phyloP scores from a whole-genome alignment of 306 rosid species.

The Rubus idaeus region DNA sequence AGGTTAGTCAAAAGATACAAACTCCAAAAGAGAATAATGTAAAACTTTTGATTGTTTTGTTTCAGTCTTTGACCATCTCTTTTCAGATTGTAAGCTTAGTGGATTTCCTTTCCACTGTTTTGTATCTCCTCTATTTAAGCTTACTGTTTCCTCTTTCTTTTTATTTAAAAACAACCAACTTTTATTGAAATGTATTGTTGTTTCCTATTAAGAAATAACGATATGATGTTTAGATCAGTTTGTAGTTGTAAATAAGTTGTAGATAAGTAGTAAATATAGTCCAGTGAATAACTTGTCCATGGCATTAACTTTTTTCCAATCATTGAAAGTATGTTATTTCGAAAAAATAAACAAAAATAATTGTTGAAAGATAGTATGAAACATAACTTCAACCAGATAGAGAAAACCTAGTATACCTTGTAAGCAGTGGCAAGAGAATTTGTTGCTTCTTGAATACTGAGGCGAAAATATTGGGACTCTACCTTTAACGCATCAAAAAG shows the following conservation, averaged over 20 bases:
- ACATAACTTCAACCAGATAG: constrained; percentile 21
- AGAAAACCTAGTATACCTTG: constrained; percentile 53
- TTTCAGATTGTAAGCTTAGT: neutral
- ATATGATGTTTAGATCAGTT: neutral
- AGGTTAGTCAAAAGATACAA: neutral
- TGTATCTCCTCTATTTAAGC: neutral
- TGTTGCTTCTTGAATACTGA: constrained; percentile 84
- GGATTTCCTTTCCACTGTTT: neutral
- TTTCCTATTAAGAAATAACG: neutral
- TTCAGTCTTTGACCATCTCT: neutral
- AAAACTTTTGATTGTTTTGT: neutral
- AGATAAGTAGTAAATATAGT: neutral
- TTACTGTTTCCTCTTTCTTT: neutral
- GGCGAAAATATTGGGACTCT: constrained; percentile 79
- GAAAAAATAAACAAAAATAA: neutral
- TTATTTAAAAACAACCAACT: neutral
- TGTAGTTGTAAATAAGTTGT: neutral
- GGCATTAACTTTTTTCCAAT: neutral
- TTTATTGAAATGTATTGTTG: neutral
- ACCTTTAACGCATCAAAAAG: constrained; percentile 79
- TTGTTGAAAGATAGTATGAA: neutral
- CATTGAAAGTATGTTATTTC: neutral
- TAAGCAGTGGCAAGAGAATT: constrained; percentile 81
- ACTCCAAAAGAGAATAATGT: neutral
- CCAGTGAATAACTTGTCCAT: neutral